Evolutionary conservation across 1,139 yeast species (phyloP), one percentile per base, ranked within the genome.

Genomic region (Taphrina confusa): DNA sequence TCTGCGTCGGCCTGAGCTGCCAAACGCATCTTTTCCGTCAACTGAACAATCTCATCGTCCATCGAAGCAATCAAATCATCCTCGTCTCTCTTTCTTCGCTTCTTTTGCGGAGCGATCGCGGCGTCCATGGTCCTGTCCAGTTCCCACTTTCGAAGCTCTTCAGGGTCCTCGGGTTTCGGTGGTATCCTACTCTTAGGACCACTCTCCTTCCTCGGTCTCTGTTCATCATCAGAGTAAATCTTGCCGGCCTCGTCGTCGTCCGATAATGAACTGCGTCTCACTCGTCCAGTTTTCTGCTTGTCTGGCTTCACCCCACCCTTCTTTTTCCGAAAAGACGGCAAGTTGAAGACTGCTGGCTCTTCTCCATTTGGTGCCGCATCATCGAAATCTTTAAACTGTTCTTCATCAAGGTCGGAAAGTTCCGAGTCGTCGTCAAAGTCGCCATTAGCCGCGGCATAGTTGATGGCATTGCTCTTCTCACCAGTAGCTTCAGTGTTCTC

Each of bases 41-140:
- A 78, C 62, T 80, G 79, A 62, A 89, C 84, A 66, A 94, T 87
- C 65, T 82, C 80, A 70, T 91, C 97, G 75, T 94, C 99, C 72
- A 91, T 95, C 84, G 89, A 87, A 70, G 89, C 85, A 72, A 91
- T 97, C 67, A 92, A 76, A 74, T 91, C 97, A 70, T 88, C 96
- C 68, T 91, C 97, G 68, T 87, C 94, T 22, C 80, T 78, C 63
- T 85, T 81, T 70, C 80, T 81, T 36, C 74, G 69, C 61, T 69
- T 70, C 64, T 70, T 71, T 40, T 66, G 65, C 63, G 82, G 80
- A 71, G 87, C 83, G 62, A 90, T 75, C 1, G 95, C 91, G 52
- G 82, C 81, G 65, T 85, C 90, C 78, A 92, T 81, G 67, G 80
- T 82, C 64, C 84, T 91, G 73, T 92, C 97, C 66, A 92, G 79